Conservation (phyloP, 257 asterid species). For the Nicotiana otophora region DNA sequence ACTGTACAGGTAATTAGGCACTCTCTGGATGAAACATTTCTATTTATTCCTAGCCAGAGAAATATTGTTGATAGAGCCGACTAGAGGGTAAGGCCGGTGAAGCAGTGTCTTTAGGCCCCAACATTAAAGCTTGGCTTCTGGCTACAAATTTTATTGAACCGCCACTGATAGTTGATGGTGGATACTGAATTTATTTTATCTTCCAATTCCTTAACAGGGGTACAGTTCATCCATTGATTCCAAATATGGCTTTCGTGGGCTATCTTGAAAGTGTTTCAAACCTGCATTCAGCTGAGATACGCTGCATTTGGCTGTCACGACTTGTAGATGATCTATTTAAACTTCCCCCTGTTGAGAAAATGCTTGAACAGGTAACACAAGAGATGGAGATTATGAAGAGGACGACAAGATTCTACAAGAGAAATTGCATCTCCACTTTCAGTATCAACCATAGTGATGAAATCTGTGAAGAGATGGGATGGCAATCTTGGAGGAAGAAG, state of each 20-base stretch:
- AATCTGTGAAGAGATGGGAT: conserved; percentile 89
- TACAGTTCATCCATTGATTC: conserved; percentile 75
- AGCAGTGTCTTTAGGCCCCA: no score
- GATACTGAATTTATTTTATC: neutral
- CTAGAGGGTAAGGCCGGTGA: no score
- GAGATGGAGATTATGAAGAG: conserved; percentile 82
- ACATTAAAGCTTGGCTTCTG: no score
- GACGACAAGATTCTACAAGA: conserved; percentile 67
- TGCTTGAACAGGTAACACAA: conserved; percentile 50
- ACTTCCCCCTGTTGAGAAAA: conserved; percentile 58
- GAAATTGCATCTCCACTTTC: conserved; percentile 88
- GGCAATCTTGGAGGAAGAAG: conserved; percentile 77
- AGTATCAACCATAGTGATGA: conserved; percentile 87
- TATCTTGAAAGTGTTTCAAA: conserved; percentile 86
- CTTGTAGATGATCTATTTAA: conserved; percentile 50
- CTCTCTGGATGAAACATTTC: neutral
- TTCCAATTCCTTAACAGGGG: conserved; percentile 43
- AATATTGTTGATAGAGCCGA: neutral
- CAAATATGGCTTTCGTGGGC: conserved; percentile 83
- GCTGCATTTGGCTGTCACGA: conserved; percentile 75
- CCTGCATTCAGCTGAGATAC: conserved; percentile 83
- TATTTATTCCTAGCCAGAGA: neutral
- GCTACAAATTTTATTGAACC: no score
- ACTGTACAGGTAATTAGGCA: conserved; percentile 54
- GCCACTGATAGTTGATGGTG: no score